Evolutionary conservation across 2,329 filamentous ascomycete genomes (phyloP), one percentile per base, ranked within the genome.

Genomic region (Capronia americana): DNA sequence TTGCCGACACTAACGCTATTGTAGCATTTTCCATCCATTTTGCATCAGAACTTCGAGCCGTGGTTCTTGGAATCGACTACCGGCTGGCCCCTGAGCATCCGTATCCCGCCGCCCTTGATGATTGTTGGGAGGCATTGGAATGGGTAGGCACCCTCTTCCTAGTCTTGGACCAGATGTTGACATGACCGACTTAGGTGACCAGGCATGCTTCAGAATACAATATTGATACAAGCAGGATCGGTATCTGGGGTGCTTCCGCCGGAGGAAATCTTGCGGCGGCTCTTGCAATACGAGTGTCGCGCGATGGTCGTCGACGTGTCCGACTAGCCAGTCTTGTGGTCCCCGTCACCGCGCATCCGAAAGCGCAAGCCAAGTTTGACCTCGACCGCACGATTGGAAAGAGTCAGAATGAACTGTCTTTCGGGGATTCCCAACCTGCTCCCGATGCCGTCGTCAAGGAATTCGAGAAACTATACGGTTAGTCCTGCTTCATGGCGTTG

Each of bases 71-170:
- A 64, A 86, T 89, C 59, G 84, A 85, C 63, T 89, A 89, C 72
- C 81, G 87, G n/a, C 81, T 84, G 23, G 86, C 86, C 0, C 87
- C 87, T 4, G 86, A 89, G 72, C 77, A 83, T 67, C 86, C 86
- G 0, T 89, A 88, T 71, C 87, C 87, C 2, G 86, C 84, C 0
- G 85, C 87, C 0, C 86, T 89, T 2, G 86, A 89, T 68, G 87
- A 89, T 68, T 86, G 86, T 17, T 86, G 86, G 4, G 86, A 87
- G 64, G 85, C 86, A 26, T 24, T 57, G 32, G 1, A 76, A 89
- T 38, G 76, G 87, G 4, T 54, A 54, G 23, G 51, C 17, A 17
- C 6, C 12, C 23, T 14, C 17, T 41, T 17, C 34, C 4, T 17
- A 17, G 5, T 54, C 11, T n/a, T 38, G n/a, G 1, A 30, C 24